phyloP scores from a whole-genome alignment of 225 moss, liverwort and hornwort genomes.

The Ulota crispa region DNA sequence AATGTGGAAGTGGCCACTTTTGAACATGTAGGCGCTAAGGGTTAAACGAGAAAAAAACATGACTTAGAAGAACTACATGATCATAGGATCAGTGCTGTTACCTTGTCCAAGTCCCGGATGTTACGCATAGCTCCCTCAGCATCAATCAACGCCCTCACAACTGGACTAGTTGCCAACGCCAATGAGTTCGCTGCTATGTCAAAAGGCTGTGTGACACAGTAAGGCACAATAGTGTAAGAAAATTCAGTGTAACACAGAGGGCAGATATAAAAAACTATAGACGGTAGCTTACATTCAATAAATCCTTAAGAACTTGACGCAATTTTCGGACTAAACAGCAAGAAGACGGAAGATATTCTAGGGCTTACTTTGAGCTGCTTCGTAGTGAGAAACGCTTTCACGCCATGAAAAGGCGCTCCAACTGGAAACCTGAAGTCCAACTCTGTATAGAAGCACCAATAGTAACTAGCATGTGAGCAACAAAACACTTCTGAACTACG shows the following conservation, averaged over 20 bases:
- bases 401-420: constrained; percentile 92
- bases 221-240: background rate
- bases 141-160: constrained; percentile 83
- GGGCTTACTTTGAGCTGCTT: constrained; percentile 79
- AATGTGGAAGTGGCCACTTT: background rate
- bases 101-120: constrained; percentile 84
- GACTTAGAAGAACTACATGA: background rate
- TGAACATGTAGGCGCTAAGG: background rate
- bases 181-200: constrained; percentile 83
- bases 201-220: constrained; percentile 50
- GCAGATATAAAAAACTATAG: background rate
- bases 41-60: background rate
- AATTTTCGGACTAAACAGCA: background rate
- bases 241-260: background rate
- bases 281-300: background rate
- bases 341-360: background rate
- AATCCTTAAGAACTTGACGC: background rate
- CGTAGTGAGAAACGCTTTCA: constrained; percentile 93
- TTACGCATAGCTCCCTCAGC: constrained; percentile 88
- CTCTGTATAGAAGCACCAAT: constrained; percentile 44
- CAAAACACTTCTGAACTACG: background rate
- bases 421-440: constrained; percentile 88
- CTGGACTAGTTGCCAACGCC: constrained; percentile 85
- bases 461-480: constrained; percentile 21
- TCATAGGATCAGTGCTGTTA: constrained; percentile 12